Percentiles rank a stretch among this genome's conserved stretches.
These are phyloP conservation scores for Scleromitrula shiraiana DNA, from an alignment of 2,329 filamentous ascomycete species.

Conservation along the genomic window DNA sequence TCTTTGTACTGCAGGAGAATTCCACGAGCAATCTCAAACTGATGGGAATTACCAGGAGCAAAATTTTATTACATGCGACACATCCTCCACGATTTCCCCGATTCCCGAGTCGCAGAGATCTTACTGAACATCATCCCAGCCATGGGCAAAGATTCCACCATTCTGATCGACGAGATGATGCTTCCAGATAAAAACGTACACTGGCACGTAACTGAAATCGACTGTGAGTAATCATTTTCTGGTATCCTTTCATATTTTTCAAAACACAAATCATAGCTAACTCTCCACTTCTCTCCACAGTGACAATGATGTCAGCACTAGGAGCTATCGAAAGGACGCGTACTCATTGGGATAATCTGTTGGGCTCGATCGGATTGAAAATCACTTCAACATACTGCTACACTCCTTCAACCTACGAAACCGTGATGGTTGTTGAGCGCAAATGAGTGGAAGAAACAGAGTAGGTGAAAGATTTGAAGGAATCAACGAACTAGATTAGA, in stretches of 20 bases:
- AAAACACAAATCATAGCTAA: neutral
- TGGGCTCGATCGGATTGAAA: constrained; percentile 2
- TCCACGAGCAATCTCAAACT: neutral
- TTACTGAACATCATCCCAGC: constrained; percentile 1
- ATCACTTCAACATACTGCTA: neutral
- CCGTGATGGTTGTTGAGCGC: neutral
- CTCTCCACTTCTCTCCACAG: neutral
- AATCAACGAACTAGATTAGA: no score
- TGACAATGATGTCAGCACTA: constrained; percentile 31
- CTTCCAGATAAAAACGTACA: constrained; percentile 27
- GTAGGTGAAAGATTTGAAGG: neutral
- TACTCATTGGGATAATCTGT: constrained; percentile 5
- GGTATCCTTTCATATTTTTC: neutral
- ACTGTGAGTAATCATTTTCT: neutral
- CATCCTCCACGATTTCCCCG: constrained; percentile 34
- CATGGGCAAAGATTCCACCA: constrained; percentile 7
- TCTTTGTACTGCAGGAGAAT: neutral
- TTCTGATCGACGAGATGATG: constrained; percentile 38
- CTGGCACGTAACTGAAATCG: neutral
- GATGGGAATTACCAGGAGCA: neutral
- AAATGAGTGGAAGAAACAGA: neutral
- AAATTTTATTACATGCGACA: constrained; percentile 33
- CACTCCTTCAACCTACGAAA: neutral
- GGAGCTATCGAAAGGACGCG: constrained; percentile 7
- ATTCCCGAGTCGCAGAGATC: constrained; percentile 21